phyloP scores from a whole-genome alignment of 805 yeast genomes.

The Hanseniaspora clermontiae region DNA sequence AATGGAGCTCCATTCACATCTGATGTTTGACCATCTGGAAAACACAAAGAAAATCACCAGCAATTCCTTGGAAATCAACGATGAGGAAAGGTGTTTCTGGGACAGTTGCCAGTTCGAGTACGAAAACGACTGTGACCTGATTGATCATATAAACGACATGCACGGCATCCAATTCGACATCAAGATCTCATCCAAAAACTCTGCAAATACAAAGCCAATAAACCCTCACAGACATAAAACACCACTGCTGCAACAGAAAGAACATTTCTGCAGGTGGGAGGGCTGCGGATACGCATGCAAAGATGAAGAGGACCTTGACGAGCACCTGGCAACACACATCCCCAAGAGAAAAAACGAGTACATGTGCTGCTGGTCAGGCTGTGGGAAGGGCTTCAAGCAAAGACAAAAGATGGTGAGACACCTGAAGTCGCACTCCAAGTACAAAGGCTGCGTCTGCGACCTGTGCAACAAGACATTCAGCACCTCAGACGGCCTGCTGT shows the following conservation, averaged over 20 bases:
- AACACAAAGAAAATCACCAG: conserved; percentile 8
- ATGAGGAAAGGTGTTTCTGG: conserved; percentile 52
- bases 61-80: background rate
- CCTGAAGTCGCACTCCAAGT: conserved; percentile 74
- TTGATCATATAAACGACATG: conserved; percentile 44
- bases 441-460: conserved; percentile 64
- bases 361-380: conserved; percentile 65
- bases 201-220: background rate
- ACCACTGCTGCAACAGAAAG: background rate
- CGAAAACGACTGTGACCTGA: conserved; percentile 38
- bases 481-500: conserved; percentile 61
- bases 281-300: conserved; percentile 41
- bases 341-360: conserved; percentile 61
- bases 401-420: conserved; percentile 80
- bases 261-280: conserved; percentile 22
- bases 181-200: background rate
- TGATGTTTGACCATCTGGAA: conserved; percentile 37
- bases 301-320: conserved; percentile 49
- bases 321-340: conserved; percentile 60
- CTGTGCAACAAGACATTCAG: conserved; percentile 63
- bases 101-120: conserved; percentile 50
- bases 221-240: conserved; percentile 1
- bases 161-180: conserved; percentile 32
- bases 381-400: conserved; percentile 64
- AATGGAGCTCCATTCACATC: conserved; percentile 38